Evolutionary conservation across 2,329 filamentous ascomycete genomes (phyloP).

Genomic region (Penicillium occitanis): DNA sequence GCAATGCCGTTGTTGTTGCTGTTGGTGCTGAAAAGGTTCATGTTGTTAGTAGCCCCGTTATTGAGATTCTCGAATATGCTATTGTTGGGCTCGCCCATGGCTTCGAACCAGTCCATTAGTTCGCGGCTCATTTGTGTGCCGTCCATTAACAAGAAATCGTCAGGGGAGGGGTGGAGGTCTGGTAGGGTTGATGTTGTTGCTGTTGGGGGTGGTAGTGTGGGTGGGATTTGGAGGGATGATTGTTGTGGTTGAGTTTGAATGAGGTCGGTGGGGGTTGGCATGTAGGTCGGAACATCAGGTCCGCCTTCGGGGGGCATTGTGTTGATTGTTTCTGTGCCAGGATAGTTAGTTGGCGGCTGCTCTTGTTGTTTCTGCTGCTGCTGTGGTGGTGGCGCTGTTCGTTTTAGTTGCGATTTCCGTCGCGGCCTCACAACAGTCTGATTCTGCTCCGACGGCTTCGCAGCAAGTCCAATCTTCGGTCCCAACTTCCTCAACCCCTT

Average conservation of each 20-base stretch:
- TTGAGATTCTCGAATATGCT: neutral
- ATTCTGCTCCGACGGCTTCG: conserved; percentile 23
- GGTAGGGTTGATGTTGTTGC: conserved; percentile 16
- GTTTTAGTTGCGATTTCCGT: conserved; percentile 27
- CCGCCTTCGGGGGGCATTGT: neutral
- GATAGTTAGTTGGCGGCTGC: neutral
- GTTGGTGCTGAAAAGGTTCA: neutral
- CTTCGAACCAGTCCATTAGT: conserved; percentile 62
- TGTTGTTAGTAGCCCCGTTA: neutral
- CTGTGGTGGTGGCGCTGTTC: neutral
- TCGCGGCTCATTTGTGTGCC: conserved; percentile 59
- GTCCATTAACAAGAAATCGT: conserved; percentile 51
- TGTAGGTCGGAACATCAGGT: neutral
- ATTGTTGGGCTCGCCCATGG: conserved; percentile 53
- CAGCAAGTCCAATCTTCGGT: conserved; percentile 53
- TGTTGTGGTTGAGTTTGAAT: conserved; percentile 51
- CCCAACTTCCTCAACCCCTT: conserved; percentile 55
- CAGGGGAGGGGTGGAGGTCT: conserved; percentile 30
- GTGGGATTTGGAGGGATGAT: conserved; percentile 33
- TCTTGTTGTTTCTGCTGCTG: neutral
- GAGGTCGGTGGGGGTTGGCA: conserved; percentile 35
- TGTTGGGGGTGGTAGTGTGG: conserved; percentile 36
- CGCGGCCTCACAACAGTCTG: conserved; percentile 30
- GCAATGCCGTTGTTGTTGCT: neutral
- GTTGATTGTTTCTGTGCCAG: too few relatives aligned